Evolutionary conservation across 1,284 basidiomycete species (phyloP), one percentile per base, ranked within the genome.

Genomic region (Cryptococcus sp.): DNA sequence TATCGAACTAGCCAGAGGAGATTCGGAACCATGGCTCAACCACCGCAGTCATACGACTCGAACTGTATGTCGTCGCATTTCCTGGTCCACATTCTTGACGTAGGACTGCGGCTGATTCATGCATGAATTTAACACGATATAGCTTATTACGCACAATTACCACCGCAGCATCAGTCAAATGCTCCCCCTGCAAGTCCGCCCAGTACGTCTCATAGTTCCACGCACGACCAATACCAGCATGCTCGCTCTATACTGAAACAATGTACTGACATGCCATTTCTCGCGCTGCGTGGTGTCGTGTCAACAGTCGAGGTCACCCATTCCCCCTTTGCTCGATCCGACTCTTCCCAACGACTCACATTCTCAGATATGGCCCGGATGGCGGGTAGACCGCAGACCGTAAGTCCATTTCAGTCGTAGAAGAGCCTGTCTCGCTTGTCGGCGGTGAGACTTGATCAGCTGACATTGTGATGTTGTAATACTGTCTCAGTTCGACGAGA

Each of bases 401-500:
- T 91, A 77, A 81, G 89, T 81, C 54, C 55, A 57, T 58, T 20
- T 20, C 52, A 13, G 13, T 27, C 23, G 2, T 43, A 22, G 10
- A 13, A n/a, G 17, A 20, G n/a, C n/a, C 22, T 35, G 30, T 35
- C 13, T 35, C 30, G 10, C 30, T 35, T 35, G 30, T 35, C 13
- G 30, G 30, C 30, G 30, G 30, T 35, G 60, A 45, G 57, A 10
- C 15, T 35, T 25, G 20, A 10, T 16, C 51, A 41, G 45, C 46
- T 48, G 40, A 27, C n/a, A 27, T 27, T 27, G 25, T 25, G 50
- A 8, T 19, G 74, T 55, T 57, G 50, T 42, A 40, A 39, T 38
- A 7, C 13, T 22, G 3, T 0, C 30, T 8, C 63, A 93, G 90
- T 92, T 94, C 69, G 94, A 97, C 79, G 94, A 98, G 81, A 97